phyloP scores from a whole-genome alignment of 1,284 basidiomycete genomes.

The Heterobasidion occidentale region DNA sequence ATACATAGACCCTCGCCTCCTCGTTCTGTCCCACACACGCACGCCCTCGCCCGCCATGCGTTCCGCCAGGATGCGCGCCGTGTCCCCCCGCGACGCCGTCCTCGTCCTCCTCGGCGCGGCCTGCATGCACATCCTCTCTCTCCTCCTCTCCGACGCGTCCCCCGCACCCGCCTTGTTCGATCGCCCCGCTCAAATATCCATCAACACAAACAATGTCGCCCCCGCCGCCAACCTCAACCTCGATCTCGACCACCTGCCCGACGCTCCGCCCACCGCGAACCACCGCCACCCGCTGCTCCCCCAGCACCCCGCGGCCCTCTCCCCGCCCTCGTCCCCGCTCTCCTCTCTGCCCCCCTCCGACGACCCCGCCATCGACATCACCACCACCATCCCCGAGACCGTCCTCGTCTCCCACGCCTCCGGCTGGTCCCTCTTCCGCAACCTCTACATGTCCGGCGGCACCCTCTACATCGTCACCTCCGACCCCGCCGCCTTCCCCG shows the following conservation, averaged over 20 bases:
- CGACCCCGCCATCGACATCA: slow-evolving; percentile 3
- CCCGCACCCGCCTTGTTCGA: neutral
- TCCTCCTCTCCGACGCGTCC: neutral
- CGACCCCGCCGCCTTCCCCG: slow-evolving; percentile 44
- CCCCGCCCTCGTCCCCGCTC: neutral
- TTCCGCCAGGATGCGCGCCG: slow-evolving; percentile 1
- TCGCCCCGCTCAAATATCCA: neutral
- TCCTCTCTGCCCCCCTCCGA: neutral
- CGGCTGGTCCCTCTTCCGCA: slow-evolving; percentile 77
- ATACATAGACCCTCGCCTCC: neutral
- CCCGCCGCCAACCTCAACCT: neutral
- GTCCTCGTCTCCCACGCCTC: slow-evolving; percentile 53
- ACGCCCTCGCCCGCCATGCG: neutral
- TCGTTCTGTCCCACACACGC: neutral
- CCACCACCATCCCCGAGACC: slow-evolving; percentile 26
- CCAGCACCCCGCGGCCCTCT: neutral
- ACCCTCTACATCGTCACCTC: slow-evolving; percentile 59
- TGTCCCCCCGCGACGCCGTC: slow-evolving; percentile 34
- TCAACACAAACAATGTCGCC: neutral
- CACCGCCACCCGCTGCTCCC: neutral
- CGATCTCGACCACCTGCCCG: neutral
- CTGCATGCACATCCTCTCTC: neutral
- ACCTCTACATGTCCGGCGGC: slow-evolving; percentile 75
- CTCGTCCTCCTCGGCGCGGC: slow-evolving; percentile 42
- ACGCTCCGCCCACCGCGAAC: neutral